Percentiles rank a stretch among this genome's conserved stretches.
These are phyloP conservation scores for Penicillium sp. DNA, from an alignment of 2,329 filamentous ascomycete genomes.

Conservation along the genomic window DNA sequence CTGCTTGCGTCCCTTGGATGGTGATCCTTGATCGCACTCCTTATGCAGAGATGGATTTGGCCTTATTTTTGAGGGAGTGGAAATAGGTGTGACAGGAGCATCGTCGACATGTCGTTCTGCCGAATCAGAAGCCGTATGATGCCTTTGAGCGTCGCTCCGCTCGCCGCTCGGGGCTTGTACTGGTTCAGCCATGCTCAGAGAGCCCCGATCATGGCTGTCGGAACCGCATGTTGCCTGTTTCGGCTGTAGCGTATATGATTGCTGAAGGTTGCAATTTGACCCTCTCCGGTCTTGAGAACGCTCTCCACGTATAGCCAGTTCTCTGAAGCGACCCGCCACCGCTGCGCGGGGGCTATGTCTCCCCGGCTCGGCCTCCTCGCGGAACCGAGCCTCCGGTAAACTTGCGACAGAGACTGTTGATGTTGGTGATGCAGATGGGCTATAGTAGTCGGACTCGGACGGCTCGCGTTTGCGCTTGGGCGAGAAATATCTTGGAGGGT, in stretches of 20 bases:
- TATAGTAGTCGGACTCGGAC: slow-evolving; percentile 33
- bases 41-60: slow-evolving; percentile 26
- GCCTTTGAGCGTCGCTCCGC: slow-evolving; percentile 6
- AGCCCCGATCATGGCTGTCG: slow-evolving; percentile 6
- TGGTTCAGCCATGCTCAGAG: slow-evolving; percentile 23
- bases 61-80: slow-evolving; percentile 22
- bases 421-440: slow-evolving; percentile 34
- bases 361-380: slow-evolving; percentile 35
- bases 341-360: slow-evolving; percentile 41
- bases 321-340: slow-evolving; percentile 43
- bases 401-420: slow-evolving; percentile 35
- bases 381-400: slow-evolving; percentile 32
- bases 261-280: slow-evolving; percentile 15
- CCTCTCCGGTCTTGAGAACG: slow-evolving; percentile 18
- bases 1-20: slow-evolving; percentile 29
- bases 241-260: slow-evolving; percentile 8
- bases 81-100: slow-evolving; percentile 6
- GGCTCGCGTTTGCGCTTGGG: slow-evolving; percentile 40
- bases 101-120: slow-evolving; percentile 5
- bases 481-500: slow-evolving; percentile 29
- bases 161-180: slow-evolving; percentile 12
- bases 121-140: slow-evolving; percentile 9
- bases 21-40: slow-evolving; percentile 20
- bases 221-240: slow-evolving; percentile 17
- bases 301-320: slow-evolving; percentile 43